Evolutionary conservation across 176 grass and related monocot genomes (phyloP).

Genomic region (Bolboschoenus planiculmis): DNA sequence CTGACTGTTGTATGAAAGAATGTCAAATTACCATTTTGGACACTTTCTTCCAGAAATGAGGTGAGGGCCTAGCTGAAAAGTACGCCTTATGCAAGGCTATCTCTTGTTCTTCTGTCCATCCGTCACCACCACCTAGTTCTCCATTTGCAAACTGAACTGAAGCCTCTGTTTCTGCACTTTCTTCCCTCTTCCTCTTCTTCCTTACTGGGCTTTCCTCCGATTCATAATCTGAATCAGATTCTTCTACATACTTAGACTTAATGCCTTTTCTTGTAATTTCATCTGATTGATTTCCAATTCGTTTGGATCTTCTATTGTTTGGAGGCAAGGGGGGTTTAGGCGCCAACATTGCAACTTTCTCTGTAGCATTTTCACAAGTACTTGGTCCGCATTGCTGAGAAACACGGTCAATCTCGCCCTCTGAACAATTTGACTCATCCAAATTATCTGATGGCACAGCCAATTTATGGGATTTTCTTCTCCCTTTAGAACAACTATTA

Average conservation of each 20-base stretch:
- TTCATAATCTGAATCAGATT: conserved; percentile 14
- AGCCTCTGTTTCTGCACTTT: conserved; percentile 19
- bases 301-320: conserved; percentile 3
- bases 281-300: not conserved
- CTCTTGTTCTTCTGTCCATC: conserved; percentile 76
- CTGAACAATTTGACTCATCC: not conserved
- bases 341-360: not conserved
- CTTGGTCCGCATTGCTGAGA: not conserved
- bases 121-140: conserved; percentile 22
- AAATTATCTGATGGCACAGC: not conserved
- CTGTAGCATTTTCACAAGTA: not conserved
- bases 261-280: not conserved
- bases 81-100: conserved; percentile 51
- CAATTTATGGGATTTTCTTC: not conserved
- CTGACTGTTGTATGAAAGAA: not conserved
- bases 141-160: not conserved
- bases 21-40: conserved; percentile 72
- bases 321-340: not conserved
- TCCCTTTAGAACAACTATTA: not conserved
- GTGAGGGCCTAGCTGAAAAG: conserved; percentile 62
- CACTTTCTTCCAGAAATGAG: conserved; percentile 95
- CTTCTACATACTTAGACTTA: not conserved
- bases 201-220: not conserved
- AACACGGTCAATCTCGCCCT: not conserved
- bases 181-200: conserved; percentile 28